These are phyloP conservation scores for Ascoidea asiatica DNA, from an alignment of 805 yeast genomes.

Conservation along the genomic window DNA sequence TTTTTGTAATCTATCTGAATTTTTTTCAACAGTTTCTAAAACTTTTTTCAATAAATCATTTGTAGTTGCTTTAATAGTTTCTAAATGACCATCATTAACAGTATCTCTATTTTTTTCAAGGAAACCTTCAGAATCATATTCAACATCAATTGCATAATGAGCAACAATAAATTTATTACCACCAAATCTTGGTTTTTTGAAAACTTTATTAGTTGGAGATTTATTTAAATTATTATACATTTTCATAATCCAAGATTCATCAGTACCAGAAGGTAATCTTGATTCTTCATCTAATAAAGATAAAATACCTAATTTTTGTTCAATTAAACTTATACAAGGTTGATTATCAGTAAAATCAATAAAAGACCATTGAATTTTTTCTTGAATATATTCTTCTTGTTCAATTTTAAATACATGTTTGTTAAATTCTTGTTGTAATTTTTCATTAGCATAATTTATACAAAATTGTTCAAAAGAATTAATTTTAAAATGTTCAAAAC, in stretches of 20 bases:
- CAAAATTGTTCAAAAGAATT: constrained; percentile 97
- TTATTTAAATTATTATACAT: constrained; percentile 77
- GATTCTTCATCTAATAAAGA: constrained; percentile 91
- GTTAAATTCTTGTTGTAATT: constrained; percentile 92
- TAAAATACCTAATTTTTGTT: constrained; percentile 75
- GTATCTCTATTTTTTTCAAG: constrained; percentile 96
- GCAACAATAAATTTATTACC: constrained; percentile 79
- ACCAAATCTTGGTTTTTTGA: constrained; percentile 91
- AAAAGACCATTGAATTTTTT: constrained; percentile 92
- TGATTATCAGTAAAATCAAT: constrained; percentile 94
- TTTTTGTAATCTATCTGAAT: constrained; percentile 33
- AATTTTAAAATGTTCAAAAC: constrained; percentile 88
- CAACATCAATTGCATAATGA: constrained; percentile 90
- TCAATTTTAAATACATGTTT: constrained; percentile 96
- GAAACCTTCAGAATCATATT: constrained; percentile 86
- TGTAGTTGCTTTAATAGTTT: constrained; percentile 57
- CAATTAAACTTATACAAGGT: constrained; percentile 90
- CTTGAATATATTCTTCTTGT: constrained; percentile 87
- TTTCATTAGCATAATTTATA: constrained; percentile 93
- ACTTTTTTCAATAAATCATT: constrained; percentile 56
- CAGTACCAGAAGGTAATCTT: constrained; percentile 85
- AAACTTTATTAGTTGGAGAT: constrained; percentile 60
- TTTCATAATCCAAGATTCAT: constrained; percentile 84
- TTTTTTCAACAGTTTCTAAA: constrained; percentile 48
- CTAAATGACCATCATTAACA: constrained; percentile 90